Conservation (phyloP, 2,329 filamentous ascomycete species). For the Ploettnerulaceae sp. region DNA sequence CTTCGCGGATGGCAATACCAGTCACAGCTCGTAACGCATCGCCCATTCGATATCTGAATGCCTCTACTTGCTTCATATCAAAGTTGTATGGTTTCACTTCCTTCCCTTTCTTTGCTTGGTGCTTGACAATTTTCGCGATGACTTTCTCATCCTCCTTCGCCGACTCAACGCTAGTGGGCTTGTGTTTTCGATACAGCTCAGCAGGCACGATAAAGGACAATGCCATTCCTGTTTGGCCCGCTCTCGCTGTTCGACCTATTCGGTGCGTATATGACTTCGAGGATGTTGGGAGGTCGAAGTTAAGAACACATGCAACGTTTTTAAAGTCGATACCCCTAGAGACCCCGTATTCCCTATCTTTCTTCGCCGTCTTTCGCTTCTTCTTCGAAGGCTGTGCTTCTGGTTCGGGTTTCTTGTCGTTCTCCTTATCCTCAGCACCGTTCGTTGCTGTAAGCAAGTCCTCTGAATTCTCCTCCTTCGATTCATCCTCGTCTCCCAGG, state of each 20-base stretch:
- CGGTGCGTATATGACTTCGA: slow-evolving; percentile 95
- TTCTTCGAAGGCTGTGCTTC: slow-evolving; percentile 47
- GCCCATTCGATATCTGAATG: slow-evolving; percentile 90
- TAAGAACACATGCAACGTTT: slow-evolving; percentile 89
- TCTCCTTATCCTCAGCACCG: slow-evolving; percentile 22
- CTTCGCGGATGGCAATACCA: slow-evolving; percentile 82
- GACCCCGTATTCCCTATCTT: slow-evolving; percentile 88
- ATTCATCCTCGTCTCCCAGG: slow-evolving; percentile 55
- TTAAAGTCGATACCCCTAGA: slow-evolving; percentile 95
- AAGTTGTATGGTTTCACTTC: slow-evolving; percentile 89
- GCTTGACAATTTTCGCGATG: slow-evolving; percentile 70
- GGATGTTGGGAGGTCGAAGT: slow-evolving; percentile 88
- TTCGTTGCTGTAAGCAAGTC: slow-evolving; percentile 14
- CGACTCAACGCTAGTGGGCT: slow-evolving; percentile 71
- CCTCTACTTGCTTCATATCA: slow-evolving; percentile 89
- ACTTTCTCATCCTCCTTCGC: slow-evolving; percentile 81
- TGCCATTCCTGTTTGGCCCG: slow-evolving; percentile 87
- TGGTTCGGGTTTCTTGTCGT: slow-evolving; percentile 32
- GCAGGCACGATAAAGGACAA: slow-evolving; percentile 90
- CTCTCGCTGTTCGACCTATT: slow-evolving; percentile 87
- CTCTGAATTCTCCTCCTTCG: slow-evolving; percentile 35
- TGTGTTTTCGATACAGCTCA: slow-evolving; percentile 81
- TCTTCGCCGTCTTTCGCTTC: slow-evolving; percentile 59
- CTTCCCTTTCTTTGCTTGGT: slow-evolving; percentile 72
- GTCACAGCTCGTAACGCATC: slow-evolving; percentile 90